Percentiles rank a stretch among this genome's conserved stretches.
Evolutionary conservation across 2,329 filamentous ascomycete genomes (phyloP).

Genomic region (Moelleriella libera): DNA sequence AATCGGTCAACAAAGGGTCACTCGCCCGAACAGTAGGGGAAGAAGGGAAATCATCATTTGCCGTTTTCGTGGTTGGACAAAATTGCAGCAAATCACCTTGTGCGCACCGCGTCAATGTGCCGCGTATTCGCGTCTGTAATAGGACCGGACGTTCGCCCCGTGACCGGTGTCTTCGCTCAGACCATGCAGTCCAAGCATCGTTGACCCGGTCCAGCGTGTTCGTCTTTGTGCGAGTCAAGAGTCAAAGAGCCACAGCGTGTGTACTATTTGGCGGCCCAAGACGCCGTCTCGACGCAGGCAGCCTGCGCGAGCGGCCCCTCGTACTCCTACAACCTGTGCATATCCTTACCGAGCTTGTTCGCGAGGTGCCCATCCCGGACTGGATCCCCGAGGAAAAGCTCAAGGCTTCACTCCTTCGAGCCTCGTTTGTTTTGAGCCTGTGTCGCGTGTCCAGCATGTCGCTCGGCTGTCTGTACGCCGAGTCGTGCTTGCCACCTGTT

Average conservation of each 20-base stretch:
- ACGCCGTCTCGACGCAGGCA: not conserved
- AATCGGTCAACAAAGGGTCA: not conserved
- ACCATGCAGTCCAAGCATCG: not conserved
- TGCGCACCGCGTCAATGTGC: not conserved
- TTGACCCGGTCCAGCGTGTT: not conserved
- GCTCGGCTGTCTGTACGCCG: too few species aligned
- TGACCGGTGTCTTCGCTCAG: not conserved
- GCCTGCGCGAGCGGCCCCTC: not conserved
- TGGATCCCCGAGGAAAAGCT: too few species aligned
- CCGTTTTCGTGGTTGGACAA: not conserved
- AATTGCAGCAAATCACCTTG: not conserved
- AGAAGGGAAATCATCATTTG: not conserved
- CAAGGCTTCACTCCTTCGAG: too few species aligned
- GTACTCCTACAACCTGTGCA: not conserved
- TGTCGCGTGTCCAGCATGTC: too few species aligned
- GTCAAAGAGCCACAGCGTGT: not conserved
- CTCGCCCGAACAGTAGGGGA: not conserved
- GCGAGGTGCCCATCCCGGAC: too few species aligned
- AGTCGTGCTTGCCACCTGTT: too few species aligned
- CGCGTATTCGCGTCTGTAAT: not conserved
- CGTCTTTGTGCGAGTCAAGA: not conserved
- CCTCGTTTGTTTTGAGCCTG: too few species aligned
- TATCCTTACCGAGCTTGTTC: too few species aligned
- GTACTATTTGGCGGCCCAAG: not conserved
- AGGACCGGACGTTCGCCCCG: not conserved